Conservation (phyloP, 2,329 filamentous ascomycete genomes). For the Calonectria hongkongensis region DNA sequence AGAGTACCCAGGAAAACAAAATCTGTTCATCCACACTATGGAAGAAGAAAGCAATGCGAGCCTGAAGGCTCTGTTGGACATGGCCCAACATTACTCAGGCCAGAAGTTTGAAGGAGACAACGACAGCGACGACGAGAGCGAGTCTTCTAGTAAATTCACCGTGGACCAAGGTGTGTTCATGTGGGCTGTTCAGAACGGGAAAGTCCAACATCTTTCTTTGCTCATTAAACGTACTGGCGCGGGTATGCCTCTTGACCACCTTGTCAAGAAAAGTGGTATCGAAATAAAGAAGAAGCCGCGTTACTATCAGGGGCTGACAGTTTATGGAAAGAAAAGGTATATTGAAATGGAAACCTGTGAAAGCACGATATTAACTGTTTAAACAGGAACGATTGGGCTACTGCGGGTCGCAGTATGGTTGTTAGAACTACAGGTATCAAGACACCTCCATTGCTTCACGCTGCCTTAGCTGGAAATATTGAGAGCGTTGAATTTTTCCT, state of each 20-base stretch:
- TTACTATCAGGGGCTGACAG: constrained; percentile 85
- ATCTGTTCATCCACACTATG: constrained; percentile 68
- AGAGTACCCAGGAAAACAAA: constrained; percentile 44
- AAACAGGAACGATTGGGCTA: constrained; percentile 80
- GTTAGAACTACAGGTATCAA: constrained; percentile 63
- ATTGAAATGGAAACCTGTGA: constrained; percentile 5
- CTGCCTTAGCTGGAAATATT: constrained; percentile 75
- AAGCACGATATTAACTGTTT: constrained; percentile 39
- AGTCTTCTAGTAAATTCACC: constrained; percentile 58
- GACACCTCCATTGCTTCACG: constrained; percentile 76
- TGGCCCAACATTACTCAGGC: constrained; percentile 67
- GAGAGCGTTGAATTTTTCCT: constrained; percentile 86
- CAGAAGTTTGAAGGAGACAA: constrained; percentile 59
- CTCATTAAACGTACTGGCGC: constrained; percentile 81
- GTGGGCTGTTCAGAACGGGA: constrained; percentile 67
- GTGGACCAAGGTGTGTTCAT: constrained; percentile 66
- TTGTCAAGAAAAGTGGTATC: constrained; percentile 80
- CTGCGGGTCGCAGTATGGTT: constrained; percentile 71
- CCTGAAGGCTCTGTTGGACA: constrained; percentile 75
- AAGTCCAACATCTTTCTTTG: constrained; percentile 74
- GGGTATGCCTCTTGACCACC: constrained; percentile 80
- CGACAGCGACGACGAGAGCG: constrained; percentile 58
- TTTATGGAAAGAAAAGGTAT: constrained; percentile 82
- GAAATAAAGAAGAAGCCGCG: constrained; percentile 78
- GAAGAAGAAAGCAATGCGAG: constrained; percentile 70